phyloP scores from a whole-genome alignment of 805 yeast genomes.

The Wickerhamomyces bisporus region DNA sequence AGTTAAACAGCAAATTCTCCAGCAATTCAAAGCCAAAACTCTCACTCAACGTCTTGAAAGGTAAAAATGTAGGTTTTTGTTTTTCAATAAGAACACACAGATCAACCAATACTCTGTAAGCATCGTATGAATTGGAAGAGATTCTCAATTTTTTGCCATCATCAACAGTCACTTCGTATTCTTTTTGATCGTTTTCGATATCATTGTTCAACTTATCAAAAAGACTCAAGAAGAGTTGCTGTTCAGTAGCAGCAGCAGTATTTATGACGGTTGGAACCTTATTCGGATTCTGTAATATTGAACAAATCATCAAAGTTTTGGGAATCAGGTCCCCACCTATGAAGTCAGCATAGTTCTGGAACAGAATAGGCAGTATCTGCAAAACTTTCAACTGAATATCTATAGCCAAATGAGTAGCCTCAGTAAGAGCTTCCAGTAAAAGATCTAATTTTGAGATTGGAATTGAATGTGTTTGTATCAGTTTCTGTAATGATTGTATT shows the following conservation, averaged over 20 bases:
- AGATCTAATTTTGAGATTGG: conserved; percentile 47
- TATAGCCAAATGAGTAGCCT: conserved; percentile 67
- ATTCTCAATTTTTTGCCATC: conserved; percentile 39
- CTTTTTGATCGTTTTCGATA: conserved; percentile 16
- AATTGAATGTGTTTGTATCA: conserved; percentile 51
- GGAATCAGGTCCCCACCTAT: conserved; percentile 53
- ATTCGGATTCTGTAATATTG: conserved; percentile 62
- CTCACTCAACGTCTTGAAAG: conserved; percentile 48
- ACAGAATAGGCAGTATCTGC: conserved; percentile 74
- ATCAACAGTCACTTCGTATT: conserved; percentile 39
- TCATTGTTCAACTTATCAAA: conserved; percentile 53
- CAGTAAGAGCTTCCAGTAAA: conserved; percentile 62
- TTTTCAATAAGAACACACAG: conserved; percentile 63
- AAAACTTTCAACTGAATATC: conserved; percentile 84
- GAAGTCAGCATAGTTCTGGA: conserved; percentile 53
- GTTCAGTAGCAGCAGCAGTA: conserved; percentile 90
- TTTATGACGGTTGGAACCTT: conserved; percentile 75
- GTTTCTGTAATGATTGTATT: conserved; percentile 60
- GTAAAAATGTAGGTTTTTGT: conserved; percentile 49
- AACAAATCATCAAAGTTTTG: conserved; percentile 60
- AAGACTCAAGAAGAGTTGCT: conserved; percentile 72
- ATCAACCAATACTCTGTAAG: conserved; percentile 65
- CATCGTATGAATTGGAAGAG: conserved; percentile 57
- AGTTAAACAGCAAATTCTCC: conserved; percentile 71
- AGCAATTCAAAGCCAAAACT: conserved; percentile 75